Conservation (phyloP, 352 stramenopile species). For the Pseudoperonospora humuli region DNA sequence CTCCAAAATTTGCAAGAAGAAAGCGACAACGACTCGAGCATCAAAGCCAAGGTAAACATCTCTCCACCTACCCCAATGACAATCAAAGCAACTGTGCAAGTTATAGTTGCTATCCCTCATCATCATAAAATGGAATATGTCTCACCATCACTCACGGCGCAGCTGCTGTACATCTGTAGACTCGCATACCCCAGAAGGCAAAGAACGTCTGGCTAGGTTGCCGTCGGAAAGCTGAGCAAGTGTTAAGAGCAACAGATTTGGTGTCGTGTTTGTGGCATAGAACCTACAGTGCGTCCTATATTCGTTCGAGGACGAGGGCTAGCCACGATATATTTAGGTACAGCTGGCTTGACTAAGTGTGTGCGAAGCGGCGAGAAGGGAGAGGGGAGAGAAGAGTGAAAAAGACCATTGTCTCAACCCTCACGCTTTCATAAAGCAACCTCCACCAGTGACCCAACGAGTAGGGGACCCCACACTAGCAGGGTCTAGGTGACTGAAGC, state of each 20-base stretch:
- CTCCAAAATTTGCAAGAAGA: too few species aligned
- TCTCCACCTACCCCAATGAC: not conserved
- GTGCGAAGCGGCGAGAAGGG: conserved; percentile 16
- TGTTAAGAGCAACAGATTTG: conserved; percentile 9
- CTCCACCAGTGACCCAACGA: conserved; percentile 18
- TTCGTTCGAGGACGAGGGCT: conserved; percentile 10
- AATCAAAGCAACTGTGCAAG: conserved; percentile 7
- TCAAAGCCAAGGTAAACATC: conserved; percentile 9
- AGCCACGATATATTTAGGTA: conserved; percentile 21
- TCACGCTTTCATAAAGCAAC: conserved; percentile 8
- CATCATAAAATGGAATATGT: conserved; percentile 10
- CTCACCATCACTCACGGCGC: conserved; percentile 9
- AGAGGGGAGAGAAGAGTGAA: conserved; percentile 11
- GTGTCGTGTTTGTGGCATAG: conserved; percentile 12
- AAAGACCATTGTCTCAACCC: conserved; percentile 17
- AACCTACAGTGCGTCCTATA: conserved; percentile 1
- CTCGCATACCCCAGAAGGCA: conserved; percentile 2
- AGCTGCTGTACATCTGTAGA: conserved; percentile 8
- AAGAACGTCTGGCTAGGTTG: conserved; percentile 7
- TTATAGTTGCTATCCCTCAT: conserved; percentile 10
- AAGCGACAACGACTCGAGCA: not conserved
- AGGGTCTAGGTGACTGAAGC: conserved; percentile 41
- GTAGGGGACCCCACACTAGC: conserved; percentile 24
- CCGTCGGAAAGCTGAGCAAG: not conserved
- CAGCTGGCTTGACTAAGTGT: conserved; percentile 9